Evolutionary conservation across 441 rosid species (phyloP).

Genomic region (Rhodomyrtus psidioides): DNA sequence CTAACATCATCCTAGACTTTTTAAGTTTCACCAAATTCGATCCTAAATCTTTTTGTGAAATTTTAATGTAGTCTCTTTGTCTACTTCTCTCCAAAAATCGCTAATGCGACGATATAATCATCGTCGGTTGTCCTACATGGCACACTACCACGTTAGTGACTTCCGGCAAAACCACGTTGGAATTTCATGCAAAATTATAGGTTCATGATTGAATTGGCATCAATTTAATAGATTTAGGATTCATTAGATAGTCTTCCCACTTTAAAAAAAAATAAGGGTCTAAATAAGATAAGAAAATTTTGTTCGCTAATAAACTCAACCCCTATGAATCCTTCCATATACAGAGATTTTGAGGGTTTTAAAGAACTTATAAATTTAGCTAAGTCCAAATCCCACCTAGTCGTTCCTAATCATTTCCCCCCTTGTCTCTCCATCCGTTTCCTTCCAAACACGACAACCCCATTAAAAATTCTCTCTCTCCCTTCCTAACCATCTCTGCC

Average conservation of each 20-base stretch:
- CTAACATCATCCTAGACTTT: not conserved
- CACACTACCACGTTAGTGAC: too few relatives aligned
- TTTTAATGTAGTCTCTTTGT: fast-evolving
- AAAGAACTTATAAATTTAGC: not conserved
- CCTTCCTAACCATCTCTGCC: not conserved
- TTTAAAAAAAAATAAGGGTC: not conserved
- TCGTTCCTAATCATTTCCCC: not conserved
- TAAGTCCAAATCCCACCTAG: not conserved
- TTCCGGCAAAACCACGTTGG: not conserved
- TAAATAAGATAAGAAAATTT: not conserved
- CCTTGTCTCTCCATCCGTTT: not conserved
- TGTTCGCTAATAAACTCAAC: not conserved
- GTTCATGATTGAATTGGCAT: too few relatives aligned
- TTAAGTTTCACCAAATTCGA: too few relatives aligned
- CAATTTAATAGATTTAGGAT: too few relatives aligned
- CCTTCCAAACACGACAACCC: not conserved
- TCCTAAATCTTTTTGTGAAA: not conserved
- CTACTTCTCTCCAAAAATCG: fast-evolving
- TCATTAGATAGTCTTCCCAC: not conserved
- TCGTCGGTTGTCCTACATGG: not conserved
- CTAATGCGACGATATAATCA: not conserved
- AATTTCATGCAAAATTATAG: too few relatives aligned
- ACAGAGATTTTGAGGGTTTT: not conserved
- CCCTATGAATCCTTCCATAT: not conserved
- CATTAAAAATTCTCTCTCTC: not conserved